Evolutionary conservation across 139 green algal genomes (phyloP).

Genomic region (Tetratostichococcus sp.): DNA sequence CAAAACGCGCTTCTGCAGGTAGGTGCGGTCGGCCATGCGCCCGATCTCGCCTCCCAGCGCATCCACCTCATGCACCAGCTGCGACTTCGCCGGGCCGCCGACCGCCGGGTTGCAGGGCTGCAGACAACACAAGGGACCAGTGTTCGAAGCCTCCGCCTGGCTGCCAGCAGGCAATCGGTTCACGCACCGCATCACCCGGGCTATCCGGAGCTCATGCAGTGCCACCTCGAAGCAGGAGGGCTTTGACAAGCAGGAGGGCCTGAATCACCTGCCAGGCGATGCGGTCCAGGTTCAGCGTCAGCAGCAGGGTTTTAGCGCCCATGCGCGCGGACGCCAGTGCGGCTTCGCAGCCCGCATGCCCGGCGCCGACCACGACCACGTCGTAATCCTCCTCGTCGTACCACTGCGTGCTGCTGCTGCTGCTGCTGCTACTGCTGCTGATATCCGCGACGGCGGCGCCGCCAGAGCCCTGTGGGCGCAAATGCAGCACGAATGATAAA

Average conservation of each 20-base stretch:
- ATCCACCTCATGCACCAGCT: slow-evolving; percentile 96
- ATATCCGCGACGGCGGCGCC: no score
- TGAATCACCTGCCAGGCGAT: slow-evolving; percentile 88
- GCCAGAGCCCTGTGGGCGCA: neutral
- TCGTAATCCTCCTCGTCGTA: slow-evolving; percentile 82
- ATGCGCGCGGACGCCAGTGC: slow-evolving; percentile 84
- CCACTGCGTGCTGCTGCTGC: neutral
- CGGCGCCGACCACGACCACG: slow-evolving; percentile 93
- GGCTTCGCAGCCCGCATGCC: slow-evolving; percentile 95
- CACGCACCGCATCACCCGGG: no score
- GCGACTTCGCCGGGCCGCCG: slow-evolving; percentile 88
- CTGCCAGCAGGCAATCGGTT: no score
- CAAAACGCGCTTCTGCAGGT: slow-evolving; percentile 93
- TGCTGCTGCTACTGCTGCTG: neutral
- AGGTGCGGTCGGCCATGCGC: slow-evolving; percentile 86
- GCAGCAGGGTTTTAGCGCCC: slow-evolving; percentile 83
- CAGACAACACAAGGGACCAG: neutral
- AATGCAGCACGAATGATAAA: no score
- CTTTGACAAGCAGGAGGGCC: no score
- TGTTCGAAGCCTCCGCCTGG: no score
- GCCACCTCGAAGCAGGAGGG: no score
- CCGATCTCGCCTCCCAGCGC: slow-evolving; percentile 94
- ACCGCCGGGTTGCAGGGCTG: slow-evolving; percentile 84
- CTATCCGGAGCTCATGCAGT: no score
- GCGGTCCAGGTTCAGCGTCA: slow-evolving; percentile 92